Evolutionary conservation across 495 filamentous ascomycete genomes (phyloP), one percentile per base, ranked within the genome.

Genomic region (Bacidia rubella): DNA sequence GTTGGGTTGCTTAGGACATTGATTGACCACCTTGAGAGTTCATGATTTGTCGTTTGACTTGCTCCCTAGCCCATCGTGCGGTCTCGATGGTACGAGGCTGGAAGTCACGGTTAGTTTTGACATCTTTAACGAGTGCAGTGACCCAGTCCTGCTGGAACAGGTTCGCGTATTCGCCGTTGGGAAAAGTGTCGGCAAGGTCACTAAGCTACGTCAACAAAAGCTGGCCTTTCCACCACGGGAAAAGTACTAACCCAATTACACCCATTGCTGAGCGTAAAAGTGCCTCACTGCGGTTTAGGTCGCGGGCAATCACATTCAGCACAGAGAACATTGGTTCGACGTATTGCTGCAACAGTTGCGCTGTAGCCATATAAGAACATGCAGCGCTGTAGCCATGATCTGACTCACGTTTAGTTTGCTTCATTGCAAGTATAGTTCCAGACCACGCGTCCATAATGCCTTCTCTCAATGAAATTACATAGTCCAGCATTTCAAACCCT

Each of bases 401-500:
- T 20, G 11, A 68, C 80, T 65, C 67, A 88, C 83, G 77, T 67
- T 89, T 88, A 67, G 75, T 76, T 73, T 82, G 45, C 77, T 90
- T 95, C 81, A 96, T 85, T 27, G 92, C 87, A 63, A 89, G 78
- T 55, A 98, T 85, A 44, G 90, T 89, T 60, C 92, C 92, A 63
- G 86, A 89, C 87, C 94, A 98, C 15, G 92, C 92, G 76, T 98
- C 92, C 86, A 96, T 95, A 53, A 97, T 95, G 60, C 90, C 92
- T 64, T 98, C 92, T 52, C 92, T 81, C 47, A 98, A 77, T 15
- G 89, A 93, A 56, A 93, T 78, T 56, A 98, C 80, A 62, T 98
- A 98, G 66, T 97, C 90, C 27, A 89, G 77, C 82, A 95, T 93
- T 59, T 98, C 92, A 53, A 87, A 88, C 41, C 71, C 74, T 38